These are phyloP conservation scores for Scedosporium minutisporum DNA, from an alignment of 2,329 filamentous ascomycete genomes.

Conservation along the genomic window DNA sequence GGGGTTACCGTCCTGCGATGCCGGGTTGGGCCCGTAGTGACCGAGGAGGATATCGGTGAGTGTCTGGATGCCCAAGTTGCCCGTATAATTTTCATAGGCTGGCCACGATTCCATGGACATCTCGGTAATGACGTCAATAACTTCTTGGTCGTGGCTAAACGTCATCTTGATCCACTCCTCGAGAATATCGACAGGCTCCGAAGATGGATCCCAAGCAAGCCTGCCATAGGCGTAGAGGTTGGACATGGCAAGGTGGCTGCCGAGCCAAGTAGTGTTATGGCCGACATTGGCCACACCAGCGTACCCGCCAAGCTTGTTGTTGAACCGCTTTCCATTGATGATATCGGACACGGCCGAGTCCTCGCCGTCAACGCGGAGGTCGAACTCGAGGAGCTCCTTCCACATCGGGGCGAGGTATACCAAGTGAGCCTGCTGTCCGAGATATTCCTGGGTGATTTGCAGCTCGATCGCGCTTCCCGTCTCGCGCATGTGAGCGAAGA, in stretches of 20 bases:
- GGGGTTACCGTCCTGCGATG: constrained; percentile 54
- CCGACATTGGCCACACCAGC: constrained; percentile 61
- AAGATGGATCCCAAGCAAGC: constrained; percentile 53
- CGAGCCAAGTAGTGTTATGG: constrained; percentile 56
- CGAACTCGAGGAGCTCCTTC: constrained; percentile 59
- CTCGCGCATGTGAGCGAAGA: constrained; percentile 44
- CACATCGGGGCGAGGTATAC: constrained; percentile 61
- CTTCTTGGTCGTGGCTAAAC: constrained; percentile 43
- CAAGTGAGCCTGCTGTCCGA: constrained; percentile 60
- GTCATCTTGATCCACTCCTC: constrained; percentile 61
- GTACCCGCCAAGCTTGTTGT: constrained; percentile 47
- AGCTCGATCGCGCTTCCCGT: constrained; percentile 51
- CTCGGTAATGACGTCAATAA: constrained; percentile 49
- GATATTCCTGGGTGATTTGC: constrained; percentile 59
- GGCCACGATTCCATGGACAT: constrained; percentile 63
- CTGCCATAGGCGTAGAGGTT: constrained; percentile 63
- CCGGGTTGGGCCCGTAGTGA: constrained; percentile 60
- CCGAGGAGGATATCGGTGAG: constrained; percentile 57
- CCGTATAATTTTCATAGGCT: constrained; percentile 61
- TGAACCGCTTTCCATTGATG: constrained; percentile 49
- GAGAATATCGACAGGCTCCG: constrained; percentile 34
- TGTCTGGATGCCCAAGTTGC: constrained; percentile 62
- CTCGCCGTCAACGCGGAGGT: constrained; percentile 50
- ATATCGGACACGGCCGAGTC: constrained; percentile 50
- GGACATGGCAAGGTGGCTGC: constrained; percentile 59